Evolutionary conservation across 2,329 filamentous ascomycete genomes (phyloP).

Genomic region (Colletotrichum sojae): DNA sequence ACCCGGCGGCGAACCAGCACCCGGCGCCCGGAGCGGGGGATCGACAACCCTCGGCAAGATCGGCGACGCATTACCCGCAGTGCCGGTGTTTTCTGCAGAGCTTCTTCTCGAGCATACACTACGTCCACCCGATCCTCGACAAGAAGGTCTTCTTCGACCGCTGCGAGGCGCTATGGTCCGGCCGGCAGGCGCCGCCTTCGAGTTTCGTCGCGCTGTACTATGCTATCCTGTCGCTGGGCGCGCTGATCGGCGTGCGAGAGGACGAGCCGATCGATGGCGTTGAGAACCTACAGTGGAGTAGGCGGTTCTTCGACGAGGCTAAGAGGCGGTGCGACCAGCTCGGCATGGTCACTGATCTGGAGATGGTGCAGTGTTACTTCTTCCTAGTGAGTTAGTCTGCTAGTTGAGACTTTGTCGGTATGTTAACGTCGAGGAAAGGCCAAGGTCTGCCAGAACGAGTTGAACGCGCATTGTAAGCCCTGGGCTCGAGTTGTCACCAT

Average conservation of each 20-base stretch:
- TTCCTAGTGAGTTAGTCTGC: constrained; percentile 52
- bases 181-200: constrained; percentile 42
- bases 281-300: constrained; percentile 61
- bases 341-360: constrained; percentile 60
- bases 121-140: constrained; percentile 63
- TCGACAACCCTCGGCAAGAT: constrained; percentile 8
- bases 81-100: constrained; percentile 61
- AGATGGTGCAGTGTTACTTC: constrained; percentile 63
- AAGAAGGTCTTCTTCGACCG: constrained; percentile 59
- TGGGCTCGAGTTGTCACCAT: rapidly evolving
- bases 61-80: constrained; percentile 55
- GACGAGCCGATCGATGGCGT: constrained; percentile 59
- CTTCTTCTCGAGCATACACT: constrained; percentile 64
- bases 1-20: constrained; percentile 8
- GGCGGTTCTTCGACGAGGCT: constrained; percentile 60
- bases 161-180: constrained; percentile 60
- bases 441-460: constrained; percentile 64
- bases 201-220: constrained; percentile 64
- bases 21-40: constrained; percentile 7
- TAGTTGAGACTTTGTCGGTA: not conserved
- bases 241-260: constrained; percentile 59
- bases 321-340: constrained; percentile 54
- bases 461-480: constrained; percentile 60
- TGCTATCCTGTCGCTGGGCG: constrained; percentile 61
- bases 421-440: constrained; percentile 43